phyloP scores from a whole-genome alignment of 257 asterid genomes.

The Marsdenia floribunda region DNA sequence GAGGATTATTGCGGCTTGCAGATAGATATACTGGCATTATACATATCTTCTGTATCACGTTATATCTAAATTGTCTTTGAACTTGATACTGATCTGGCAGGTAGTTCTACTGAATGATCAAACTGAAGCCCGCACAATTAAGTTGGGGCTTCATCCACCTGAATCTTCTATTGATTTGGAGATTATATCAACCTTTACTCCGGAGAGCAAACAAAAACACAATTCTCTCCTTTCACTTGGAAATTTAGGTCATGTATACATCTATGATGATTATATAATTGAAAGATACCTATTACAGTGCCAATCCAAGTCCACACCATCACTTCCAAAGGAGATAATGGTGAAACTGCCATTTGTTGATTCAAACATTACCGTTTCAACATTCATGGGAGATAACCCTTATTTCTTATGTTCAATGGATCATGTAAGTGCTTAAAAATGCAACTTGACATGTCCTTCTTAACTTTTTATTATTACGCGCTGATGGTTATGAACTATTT shows the following conservation, averaged over 20 bases:
- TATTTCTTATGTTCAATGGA: slow-evolving; percentile 42
- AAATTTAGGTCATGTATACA: slow-evolving; percentile 55
- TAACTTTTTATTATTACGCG: neutral
- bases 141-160: slow-evolving; percentile 58
- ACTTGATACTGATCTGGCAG: slow-evolving; percentile 39
- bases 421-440: slow-evolving; percentile 36
- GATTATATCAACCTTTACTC: slow-evolving; percentile 45
- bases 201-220: slow-evolving; percentile 44
- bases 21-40: neutral
- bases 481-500: neutral
- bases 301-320: slow-evolving; percentile 71
- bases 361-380: slow-evolving; percentile 63
- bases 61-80: neutral
- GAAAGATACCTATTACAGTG: slow-evolving; percentile 68
- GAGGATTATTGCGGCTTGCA: neutral
- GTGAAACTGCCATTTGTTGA: slow-evolving; percentile 77
- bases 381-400: slow-evolving; percentile 49
- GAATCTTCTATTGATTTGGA: slow-evolving; percentile 68
- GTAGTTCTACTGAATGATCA: slow-evolving; percentile 75
- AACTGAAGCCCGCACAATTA: slow-evolving; percentile 74
- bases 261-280: slow-evolving; percentile 57
- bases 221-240: slow-evolving; percentile 65
- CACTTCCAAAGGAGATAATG: slow-evolving; percentile 64
- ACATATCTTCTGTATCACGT: neutral
- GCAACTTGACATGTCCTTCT: neutral